Evolutionary conservation across 2,329 filamentous ascomycete genomes (phyloP), one percentile per base, ranked within the genome.

Genomic region (Metarhizium robertsii): DNA sequence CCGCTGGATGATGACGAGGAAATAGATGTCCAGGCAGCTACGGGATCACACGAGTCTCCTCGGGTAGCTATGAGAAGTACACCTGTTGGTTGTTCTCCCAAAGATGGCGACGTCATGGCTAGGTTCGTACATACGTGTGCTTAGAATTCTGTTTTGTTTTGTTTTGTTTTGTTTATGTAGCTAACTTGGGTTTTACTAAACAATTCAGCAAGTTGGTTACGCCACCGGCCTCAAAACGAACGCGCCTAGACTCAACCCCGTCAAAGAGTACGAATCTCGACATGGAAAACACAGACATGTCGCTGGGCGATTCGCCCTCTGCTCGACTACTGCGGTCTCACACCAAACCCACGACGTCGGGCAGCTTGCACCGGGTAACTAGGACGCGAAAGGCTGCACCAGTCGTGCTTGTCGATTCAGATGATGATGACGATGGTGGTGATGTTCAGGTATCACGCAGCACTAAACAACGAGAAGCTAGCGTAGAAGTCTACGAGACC

Each of bases 201-300:
- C 65, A 34, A 34, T 8, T 8, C 32, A 34, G 32, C 10, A 11
- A 71, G 25, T 60, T 69, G 6, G 67, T 65, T 14, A 71, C 70
- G 29, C 69, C 71, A 32, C 69, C 72, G 6, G 66, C 71, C 0
- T 74, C 72, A 32, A 74, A 74, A 55, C 70, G 71, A 53, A 69
- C 69, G 47, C 67, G 64, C 50, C 46, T 58, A 18, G 61, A 59
- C 29, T 63, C 62, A 32, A 60, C 53, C 1, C 63, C 62, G 2
- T 58, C 61, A 8, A 64, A 59, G 10, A 34, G 25, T 18, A 18
- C n/a, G 10, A 32, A 61, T 53, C 34, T 52, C 52, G 13, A 59
- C 42, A 20, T 20, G 18, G n/a, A 18, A 59, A 36, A 38, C 55
- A 11, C 55, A 29, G 54, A 59, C 11, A 36, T 53, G 11, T 58